Percentiles rank a stretch among this genome's conserved stretches.
Conservation (phyloP, 495 filamentous ascomycete species). For the Xylaria intraflava region DNA sequence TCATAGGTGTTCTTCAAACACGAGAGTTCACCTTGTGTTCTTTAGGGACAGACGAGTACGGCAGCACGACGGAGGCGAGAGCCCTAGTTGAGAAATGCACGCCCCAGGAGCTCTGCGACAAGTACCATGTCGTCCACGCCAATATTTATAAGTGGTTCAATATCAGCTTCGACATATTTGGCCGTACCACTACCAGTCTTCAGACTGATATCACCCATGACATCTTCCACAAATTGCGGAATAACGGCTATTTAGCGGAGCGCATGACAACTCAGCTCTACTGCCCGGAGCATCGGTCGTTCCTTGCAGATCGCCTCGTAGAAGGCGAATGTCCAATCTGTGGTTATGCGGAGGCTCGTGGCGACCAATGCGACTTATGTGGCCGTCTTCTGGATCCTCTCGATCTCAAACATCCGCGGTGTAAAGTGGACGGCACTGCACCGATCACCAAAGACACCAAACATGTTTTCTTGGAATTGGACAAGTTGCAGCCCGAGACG, state of each 20-base stretch:
- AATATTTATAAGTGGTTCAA: constrained; percentile 34
- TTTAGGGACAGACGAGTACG: constrained; percentile 31
- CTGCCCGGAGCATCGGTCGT: constrained; percentile 75
- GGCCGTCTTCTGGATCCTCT: constrained; percentile 71
- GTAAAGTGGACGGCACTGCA: constrained; percentile 77
- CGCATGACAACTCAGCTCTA: constrained; percentile 72
- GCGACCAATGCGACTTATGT: constrained; percentile 78
- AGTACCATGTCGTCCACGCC: constrained; percentile 32
- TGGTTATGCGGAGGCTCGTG: constrained; percentile 72
- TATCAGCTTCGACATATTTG: constrained; percentile 33
- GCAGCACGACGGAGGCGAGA: constrained; percentile 32
- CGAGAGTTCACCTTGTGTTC: too few species aligned
- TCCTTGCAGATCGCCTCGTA: constrained; percentile 87
- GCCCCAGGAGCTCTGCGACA: constrained; percentile 30
- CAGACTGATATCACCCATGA: constrained; percentile 82
- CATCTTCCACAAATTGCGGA: constrained; percentile 69
- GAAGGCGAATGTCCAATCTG: constrained; percentile 84
- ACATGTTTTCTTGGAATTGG: constrained; percentile 66
- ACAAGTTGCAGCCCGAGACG: constrained; percentile 71
- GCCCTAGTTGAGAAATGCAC: constrained; percentile 30
- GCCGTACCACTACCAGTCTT: constrained; percentile 26
- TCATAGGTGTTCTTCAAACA: too few species aligned
- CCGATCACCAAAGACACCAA: constrained; percentile 61
- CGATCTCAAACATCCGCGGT: constrained; percentile 53
- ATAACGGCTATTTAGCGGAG: constrained; percentile 75